phyloP scores from a whole-genome alignment of 495 filamentous ascomycete species.

The Aspergillus cavernicola region DNA sequence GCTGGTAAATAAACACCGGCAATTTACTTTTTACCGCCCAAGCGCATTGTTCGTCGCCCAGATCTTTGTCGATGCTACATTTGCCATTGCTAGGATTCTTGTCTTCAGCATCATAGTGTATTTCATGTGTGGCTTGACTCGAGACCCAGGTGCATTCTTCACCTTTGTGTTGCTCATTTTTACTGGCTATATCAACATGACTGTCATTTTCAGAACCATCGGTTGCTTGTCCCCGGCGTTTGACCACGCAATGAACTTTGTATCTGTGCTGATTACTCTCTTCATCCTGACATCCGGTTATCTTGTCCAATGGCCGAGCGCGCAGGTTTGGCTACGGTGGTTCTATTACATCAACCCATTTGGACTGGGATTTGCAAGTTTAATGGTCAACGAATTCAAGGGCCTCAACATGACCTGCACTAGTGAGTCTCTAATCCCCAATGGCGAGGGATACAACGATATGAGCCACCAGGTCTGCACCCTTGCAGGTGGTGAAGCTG shows the following conservation, averaged over 20 bases:
- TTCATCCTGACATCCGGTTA: constrained; percentile 79
- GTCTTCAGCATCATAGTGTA: constrained; percentile 75
- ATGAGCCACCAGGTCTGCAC: constrained; percentile 73
- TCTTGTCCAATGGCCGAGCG: constrained; percentile 66
- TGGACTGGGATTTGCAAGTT: constrained; percentile 64
- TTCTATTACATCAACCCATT: constrained; percentile 79
- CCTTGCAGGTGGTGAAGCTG: constrained; percentile 61
- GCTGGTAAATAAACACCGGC: constrained; percentile 74
- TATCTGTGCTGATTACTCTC: constrained; percentile 68
- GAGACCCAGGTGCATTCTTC: constrained; percentile 71
- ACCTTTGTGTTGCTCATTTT: constrained; percentile 71
- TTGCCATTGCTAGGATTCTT: constrained; percentile 62
- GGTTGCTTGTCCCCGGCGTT: constrained; percentile 79
- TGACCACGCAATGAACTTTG: constrained; percentile 81
- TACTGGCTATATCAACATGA: constrained; percentile 70
- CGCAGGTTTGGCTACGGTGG: constrained; percentile 75
- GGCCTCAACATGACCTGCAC: constrained; percentile 60
- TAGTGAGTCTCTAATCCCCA: constrained; percentile 59
- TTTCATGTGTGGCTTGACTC: constrained; percentile 68
- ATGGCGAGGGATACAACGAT: constrained; percentile 59
- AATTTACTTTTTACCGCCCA: constrained; percentile 74
- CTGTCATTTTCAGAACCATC: constrained; percentile 73
- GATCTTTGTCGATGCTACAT: constrained; percentile 72
- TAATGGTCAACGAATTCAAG: constrained; percentile 85
- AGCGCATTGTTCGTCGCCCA: constrained; percentile 78